These are phyloP conservation scores for Leucocoprinus leucothites DNA, from an alignment of 768 basidiomycete genomes.

Conservation along the genomic window DNA sequence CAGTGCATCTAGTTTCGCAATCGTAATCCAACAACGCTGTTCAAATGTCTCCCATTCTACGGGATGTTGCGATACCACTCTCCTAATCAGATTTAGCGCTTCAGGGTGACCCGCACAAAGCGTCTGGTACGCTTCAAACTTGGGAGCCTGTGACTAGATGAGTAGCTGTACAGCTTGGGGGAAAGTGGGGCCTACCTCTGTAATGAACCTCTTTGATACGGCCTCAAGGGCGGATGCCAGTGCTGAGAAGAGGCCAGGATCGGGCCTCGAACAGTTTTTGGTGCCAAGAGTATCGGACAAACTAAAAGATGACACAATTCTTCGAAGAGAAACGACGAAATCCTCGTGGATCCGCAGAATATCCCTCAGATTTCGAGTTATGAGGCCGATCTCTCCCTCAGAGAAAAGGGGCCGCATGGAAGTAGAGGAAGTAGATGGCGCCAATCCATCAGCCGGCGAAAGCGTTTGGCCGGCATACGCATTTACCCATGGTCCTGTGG, in stretches of 20 bases:
- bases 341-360: constrained; percentile 67
- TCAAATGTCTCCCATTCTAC: constrained; percentile 86
- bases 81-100: constrained; percentile 72
- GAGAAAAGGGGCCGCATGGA: constrained; percentile 45
- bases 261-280: constrained; percentile 15
- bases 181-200: constrained; percentile 39
- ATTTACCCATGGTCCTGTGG: constrained; percentile 42
- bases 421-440: constrained; percentile 24
- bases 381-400: constrained; percentile 50
- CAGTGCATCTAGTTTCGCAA: constrained; percentile 34
- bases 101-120: constrained; percentile 89
- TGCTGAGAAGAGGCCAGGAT: constrained; percentile 23
- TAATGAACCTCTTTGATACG: constrained; percentile 55
- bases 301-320: constrained; percentile 49
- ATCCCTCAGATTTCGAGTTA: constrained; percentile 68
- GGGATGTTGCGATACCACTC: constrained; percentile 57
- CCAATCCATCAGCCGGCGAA: constrained; percentile 3
- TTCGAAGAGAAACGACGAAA: constrained; percentile 54
- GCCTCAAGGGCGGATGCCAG: constrained; percentile 44
- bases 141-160: constrained; percentile 49
- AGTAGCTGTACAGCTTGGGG: not conserved
- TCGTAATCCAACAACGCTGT: constrained; percentile 62
- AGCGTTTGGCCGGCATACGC: constrained; percentile 30
- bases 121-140: constrained; percentile 75
- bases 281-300: constrained; percentile 33